Evolutionary conservation across 2,329 filamentous ascomycete species (phyloP).

Genomic region (Aspergillus udagawae): DNA sequence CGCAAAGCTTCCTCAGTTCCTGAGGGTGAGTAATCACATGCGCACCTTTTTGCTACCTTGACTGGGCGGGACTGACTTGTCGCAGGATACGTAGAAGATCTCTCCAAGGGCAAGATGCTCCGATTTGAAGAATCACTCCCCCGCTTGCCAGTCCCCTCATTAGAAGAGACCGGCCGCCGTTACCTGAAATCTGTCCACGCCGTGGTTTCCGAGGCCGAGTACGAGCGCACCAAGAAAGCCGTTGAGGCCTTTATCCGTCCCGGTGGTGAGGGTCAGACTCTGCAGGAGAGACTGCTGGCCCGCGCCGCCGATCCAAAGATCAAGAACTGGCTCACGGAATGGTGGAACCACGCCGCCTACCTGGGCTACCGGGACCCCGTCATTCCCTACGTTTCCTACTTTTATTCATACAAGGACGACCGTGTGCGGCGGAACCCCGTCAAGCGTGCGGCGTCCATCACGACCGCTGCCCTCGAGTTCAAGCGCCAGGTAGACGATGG

Average conservation of each 20-base stretch:
- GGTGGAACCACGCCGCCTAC: conserved; percentile 97
- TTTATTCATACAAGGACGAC: conserved; percentile 97
- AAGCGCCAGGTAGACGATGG: conserved; percentile 84
- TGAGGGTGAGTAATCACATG: conserved; percentile 39
- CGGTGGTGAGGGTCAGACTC: conserved; percentile 73
- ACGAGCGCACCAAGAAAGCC: conserved; percentile 65
- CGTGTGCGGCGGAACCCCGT: conserved; percentile 79
- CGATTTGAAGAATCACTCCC: conserved; percentile 65
- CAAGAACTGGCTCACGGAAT: conserved; percentile 95
- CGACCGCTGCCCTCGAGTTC: conserved; percentile 83
- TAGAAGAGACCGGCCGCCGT: conserved; percentile 60
- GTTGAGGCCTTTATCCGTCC: conserved; percentile 85
- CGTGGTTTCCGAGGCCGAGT: conserved; percentile 57
- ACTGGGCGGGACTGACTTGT: background rate
- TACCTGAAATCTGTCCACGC: conserved; percentile 66
- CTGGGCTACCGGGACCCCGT: conserved; percentile 91
- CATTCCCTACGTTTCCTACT: conserved; percentile 97
- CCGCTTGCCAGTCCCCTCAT: conserved; percentile 57
- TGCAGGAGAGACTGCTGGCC: conserved; percentile 84
- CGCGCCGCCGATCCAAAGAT: conserved; percentile 72
- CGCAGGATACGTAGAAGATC: conserved; percentile 61
- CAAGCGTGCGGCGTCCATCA: conserved; percentile 88
- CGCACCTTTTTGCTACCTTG: background rate
- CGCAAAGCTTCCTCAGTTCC: conserved; percentile 44
- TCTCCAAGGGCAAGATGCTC: conserved; percentile 60